Percentiles rank a stretch among this genome's conserved stretches.
These are phyloP conservation scores for Monosporozyma solicola DNA, from an alignment of 805 yeast genomes.

Conservation along the genomic window DNA sequence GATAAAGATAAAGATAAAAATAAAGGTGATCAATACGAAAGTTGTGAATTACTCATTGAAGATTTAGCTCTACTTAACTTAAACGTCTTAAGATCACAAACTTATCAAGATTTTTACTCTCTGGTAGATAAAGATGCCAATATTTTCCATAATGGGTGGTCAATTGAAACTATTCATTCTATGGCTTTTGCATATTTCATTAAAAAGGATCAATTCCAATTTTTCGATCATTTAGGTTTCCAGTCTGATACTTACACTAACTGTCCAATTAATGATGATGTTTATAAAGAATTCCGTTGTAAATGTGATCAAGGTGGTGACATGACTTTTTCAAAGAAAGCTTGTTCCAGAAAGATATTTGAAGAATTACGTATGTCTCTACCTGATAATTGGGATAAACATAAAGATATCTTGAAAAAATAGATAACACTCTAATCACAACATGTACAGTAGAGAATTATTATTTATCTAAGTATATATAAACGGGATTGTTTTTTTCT, in stretches of 20 bases:
- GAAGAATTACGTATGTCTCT: constrained; percentile 39
- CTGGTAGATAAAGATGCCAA: constrained; percentile 63
- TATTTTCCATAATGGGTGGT: constrained; percentile 80
- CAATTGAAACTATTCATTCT: constrained; percentile 77
- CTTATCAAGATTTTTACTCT: constrained; percentile 55
- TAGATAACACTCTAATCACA: too few relatives aligned
- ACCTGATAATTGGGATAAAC: constrained; percentile 53
- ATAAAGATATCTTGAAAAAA: constrained; percentile 1
- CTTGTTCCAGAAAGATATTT: constrained; percentile 53
- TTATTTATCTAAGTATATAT: too few relatives aligned
- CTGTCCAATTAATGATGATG: constrained; percentile 58
- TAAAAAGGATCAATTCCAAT: constrained; percentile 49
- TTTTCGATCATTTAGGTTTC: constrained; percentile 66
- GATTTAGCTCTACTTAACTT: constrained; percentile 32
- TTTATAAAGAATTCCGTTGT: constrained; percentile 53
- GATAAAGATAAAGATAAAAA: constrained; percentile 18
- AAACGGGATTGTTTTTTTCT: too few relatives aligned
- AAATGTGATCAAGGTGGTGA: constrained; percentile 63
- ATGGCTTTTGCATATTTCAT: constrained; percentile 66
- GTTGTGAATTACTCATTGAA: neutral
- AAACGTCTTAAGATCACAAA: constrained; percentile 58
- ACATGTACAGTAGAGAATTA: neutral
- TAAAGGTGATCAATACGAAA: constrained; percentile 24
- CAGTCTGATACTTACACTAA: constrained; percentile 12
- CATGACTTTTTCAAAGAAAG: constrained; percentile 56